Conservation (phyloP, 495 filamentous ascomycete genomes). For the Cairneyella variabilis region DNA sequence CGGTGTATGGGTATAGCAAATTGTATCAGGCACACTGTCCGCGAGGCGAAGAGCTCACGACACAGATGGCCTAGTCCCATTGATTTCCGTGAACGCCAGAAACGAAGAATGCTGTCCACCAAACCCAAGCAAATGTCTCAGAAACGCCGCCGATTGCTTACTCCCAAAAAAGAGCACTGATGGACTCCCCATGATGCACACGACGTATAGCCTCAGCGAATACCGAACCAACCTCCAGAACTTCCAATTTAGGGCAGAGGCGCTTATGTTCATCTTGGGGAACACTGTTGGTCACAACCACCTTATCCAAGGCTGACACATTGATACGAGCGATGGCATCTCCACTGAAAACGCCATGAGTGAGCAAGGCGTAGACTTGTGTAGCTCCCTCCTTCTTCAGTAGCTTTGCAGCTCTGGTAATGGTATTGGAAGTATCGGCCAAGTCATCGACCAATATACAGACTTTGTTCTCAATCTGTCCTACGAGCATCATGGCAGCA, state of each 20-base stretch:
- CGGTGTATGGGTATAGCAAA: slow-evolving; percentile 28
- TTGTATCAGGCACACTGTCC: slow-evolving; percentile 16
- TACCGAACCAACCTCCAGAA: slow-evolving; percentile 85
- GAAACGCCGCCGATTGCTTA: slow-evolving; percentile 40
- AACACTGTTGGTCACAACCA: slow-evolving; percentile 92
- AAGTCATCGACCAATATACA: slow-evolving; percentile 93
- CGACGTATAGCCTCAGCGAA: slow-evolving; percentile 97
- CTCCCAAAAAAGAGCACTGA: slow-evolving; percentile 94
- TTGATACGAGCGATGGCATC: slow-evolving; percentile 95
- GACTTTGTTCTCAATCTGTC: slow-evolving; percentile 74
- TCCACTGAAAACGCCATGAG: slow-evolving; percentile 90
- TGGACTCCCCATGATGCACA: slow-evolving; percentile 97
- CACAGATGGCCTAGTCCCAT: slow-evolving; percentile 7
- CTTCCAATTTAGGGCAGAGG: slow-evolving; percentile 80
- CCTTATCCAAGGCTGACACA: slow-evolving; percentile 80
- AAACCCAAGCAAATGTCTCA: slow-evolving; percentile 3
- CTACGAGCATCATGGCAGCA: slow-evolving; percentile 97
- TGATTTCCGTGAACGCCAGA: slow-evolving; percentile 22
- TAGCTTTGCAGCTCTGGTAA: slow-evolving; percentile 94
- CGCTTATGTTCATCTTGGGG: slow-evolving; percentile 78
- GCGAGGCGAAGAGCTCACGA: slow-evolving; percentile 15
- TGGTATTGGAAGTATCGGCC: slow-evolving; percentile 93
- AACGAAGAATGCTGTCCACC: slow-evolving; percentile 10
- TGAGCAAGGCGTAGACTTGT: slow-evolving; percentile 83
- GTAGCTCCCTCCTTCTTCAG: slow-evolving; percentile 90